These are phyloP conservation scores for Rubroboletus pulcherrimus DNA, from an alignment of 768 basidiomycete genomes.

Conservation along the genomic window DNA sequence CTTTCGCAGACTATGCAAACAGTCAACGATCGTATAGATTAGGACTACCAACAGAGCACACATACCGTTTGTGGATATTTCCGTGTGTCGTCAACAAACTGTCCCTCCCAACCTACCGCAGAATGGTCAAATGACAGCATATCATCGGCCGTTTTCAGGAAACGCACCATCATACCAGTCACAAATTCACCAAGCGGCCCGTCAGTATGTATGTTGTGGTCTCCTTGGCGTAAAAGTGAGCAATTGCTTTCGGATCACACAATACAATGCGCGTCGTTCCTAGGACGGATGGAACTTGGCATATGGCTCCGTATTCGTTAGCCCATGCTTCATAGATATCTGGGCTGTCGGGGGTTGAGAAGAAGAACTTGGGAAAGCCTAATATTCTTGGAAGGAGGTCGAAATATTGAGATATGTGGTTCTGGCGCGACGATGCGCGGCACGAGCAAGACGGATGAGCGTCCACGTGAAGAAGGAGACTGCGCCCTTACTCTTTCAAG, in stretches of 20 bases:
- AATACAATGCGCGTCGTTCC: slow-evolving; percentile 38
- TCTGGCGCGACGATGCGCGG: slow-evolving; percentile 6
- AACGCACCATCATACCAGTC: slow-evolving; percentile 32
- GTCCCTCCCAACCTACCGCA: slow-evolving; percentile 4
- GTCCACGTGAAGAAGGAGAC: slow-evolving; percentile 16
- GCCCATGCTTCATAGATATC: too few species aligned
- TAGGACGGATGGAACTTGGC: slow-evolving; percentile 37
- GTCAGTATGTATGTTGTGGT: slow-evolving; percentile 36
- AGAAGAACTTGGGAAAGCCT: too few species aligned
- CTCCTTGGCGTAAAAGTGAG: slow-evolving; percentile 51
- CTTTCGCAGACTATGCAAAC: slow-evolving; percentile 28
- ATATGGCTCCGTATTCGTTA: too few species aligned
- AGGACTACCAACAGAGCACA: not conserved
- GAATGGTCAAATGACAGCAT: not conserved
- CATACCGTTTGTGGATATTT: slow-evolving; percentile 15
- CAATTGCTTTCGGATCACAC: slow-evolving; percentile 47
- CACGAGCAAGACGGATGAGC: slow-evolving; percentile 10
- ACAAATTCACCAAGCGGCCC: slow-evolving; percentile 15
- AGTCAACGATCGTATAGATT: not conserved
- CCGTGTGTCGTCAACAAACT: slow-evolving; percentile 20
- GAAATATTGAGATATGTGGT: slow-evolving; percentile 35
- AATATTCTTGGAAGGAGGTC: too few species aligned
- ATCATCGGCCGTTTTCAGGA: not conserved
- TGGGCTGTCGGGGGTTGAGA: too few species aligned
- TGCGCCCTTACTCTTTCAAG: not conserved